Evolutionary conservation across 2,329 filamentous ascomycete species (phyloP), one percentile per base, ranked within the genome.

Genomic region (Fusarium newnesense): DNA sequence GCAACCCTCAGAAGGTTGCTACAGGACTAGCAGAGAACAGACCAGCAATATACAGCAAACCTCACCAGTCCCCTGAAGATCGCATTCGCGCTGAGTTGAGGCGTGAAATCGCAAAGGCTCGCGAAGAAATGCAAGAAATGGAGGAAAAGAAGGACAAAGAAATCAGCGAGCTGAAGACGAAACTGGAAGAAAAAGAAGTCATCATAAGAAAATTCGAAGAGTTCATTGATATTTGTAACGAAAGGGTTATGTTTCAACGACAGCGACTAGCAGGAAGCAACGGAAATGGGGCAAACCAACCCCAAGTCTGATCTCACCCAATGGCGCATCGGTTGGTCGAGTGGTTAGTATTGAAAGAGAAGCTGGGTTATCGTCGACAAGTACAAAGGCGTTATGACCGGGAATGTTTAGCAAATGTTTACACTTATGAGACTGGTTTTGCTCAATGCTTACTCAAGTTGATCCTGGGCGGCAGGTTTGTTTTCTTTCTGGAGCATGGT

Each of bases 221-320:
- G 87, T 92, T 92, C 60, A 91, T 92, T 76, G 90, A 92, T 79
- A 91, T 92, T 61, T 92, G 90, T 78, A 92, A 92, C 75, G 86
- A 91, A 78, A 84, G 90, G 56, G 90, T 92, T 69, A 92, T 92
- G 84, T 84, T 91, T 60, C 88, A 90, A 79, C 83, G 89, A 57
- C 87, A 90, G 76, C 84, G 87, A 69, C 82, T 91, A 19, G 80
- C 78, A 34, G 80, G 80, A 56, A 80, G 75, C 32, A 78, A 72
- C 50, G 73, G 76, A 44, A 70, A 75, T 39, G 78, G 74, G 8
- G 76, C 74, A 46, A 80, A 75, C 39, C 73, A 78, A 52, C 70
- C 75, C 47, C 76, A 71, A 68, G 77, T 21, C 47, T 62, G 53
- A 49, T 56, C 60, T 73, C 67, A 65, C 30, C 49, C 69, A 60